phyloP scores from a whole-genome alignment of 768 basidiomycete species.

The Sarcodon aspratus region DNA sequence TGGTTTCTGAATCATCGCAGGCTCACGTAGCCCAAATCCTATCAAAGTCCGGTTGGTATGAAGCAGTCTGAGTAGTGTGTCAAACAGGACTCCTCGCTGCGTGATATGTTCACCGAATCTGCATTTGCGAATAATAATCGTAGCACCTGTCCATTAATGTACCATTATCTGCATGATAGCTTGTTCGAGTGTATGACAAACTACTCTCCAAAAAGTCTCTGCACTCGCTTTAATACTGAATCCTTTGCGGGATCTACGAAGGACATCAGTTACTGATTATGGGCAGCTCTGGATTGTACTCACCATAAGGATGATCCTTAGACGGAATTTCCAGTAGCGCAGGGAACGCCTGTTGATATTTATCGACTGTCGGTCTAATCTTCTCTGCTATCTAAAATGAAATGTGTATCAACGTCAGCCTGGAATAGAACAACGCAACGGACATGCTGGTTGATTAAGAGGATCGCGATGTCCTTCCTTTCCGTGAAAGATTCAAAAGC shows the following conservation, averaged over 20 bases:
- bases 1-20: not conserved
- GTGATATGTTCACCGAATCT: not conserved
- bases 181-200: not conserved
- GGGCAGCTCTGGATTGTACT: conserved; percentile 12
- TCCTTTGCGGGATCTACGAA: conserved; percentile 85
- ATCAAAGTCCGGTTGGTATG: conserved; percentile 5
- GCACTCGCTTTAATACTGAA: conserved; percentile 90
- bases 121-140: not conserved
- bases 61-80: not conserved
- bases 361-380: conserved; percentile 90
- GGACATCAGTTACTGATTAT: conserved; percentile 6
- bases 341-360: conserved; percentile 93
- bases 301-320: conserved; percentile 97
- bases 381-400: conserved; percentile 80
- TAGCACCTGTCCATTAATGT: too few species aligned
- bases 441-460: conserved; percentile 98
- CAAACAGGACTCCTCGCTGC: not conserved
- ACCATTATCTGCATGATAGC: not conserved
- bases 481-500: conserved; percentile 93
- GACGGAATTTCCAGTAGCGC: conserved; percentile 96
- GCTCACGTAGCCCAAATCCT: conserved; percentile 4
- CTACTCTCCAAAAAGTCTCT: conserved; percentile 92
- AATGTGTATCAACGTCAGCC: not conserved
- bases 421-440: conserved; percentile 15
- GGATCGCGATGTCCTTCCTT: conserved; percentile 89